phyloP scores from a whole-genome alignment of 306 rosid genomes.

The Prunus dulcis region DNA sequence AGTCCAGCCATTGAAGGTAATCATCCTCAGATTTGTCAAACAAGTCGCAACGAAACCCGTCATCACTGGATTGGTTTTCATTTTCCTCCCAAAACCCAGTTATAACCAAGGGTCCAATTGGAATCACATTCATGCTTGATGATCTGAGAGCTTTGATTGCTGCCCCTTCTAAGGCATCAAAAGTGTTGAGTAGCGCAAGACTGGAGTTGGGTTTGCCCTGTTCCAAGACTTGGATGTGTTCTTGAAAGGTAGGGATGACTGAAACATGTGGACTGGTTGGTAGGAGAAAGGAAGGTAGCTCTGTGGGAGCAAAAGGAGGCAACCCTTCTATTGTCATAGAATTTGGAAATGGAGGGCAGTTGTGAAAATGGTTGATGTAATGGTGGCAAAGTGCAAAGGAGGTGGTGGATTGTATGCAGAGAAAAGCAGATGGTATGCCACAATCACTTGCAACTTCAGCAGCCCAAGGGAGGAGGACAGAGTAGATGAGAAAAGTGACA shows the following conservation, averaged over 20 bases:
- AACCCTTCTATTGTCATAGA: background rate
- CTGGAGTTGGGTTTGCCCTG: background rate
- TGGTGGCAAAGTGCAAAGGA: constrained; percentile 11
- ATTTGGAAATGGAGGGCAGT: background rate
- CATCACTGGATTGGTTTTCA: constrained; percentile 23
- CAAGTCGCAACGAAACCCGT: constrained; percentile 40
- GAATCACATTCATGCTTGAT: constrained; percentile 4
- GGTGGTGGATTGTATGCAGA: constrained; percentile 14
- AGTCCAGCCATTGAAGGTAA: constrained; percentile 50
- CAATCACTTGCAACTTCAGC: constrained; percentile 16
- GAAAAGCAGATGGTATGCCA: constrained; percentile 20
- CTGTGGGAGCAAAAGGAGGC: constrained; percentile 5
- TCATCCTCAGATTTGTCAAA: background rate
- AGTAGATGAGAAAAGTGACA: constrained; percentile 22
- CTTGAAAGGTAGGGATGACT: background rate
- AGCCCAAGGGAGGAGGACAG: constrained; percentile 25
- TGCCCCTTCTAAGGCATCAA: constrained; percentile 26
- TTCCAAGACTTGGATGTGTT: constrained; percentile 12
- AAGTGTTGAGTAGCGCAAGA: constrained; percentile 21
- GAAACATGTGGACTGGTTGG: constrained; percentile 8
- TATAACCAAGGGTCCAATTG: constrained; percentile 65
- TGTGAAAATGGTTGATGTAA: constrained; percentile 5
- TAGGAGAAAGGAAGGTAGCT: constrained; percentile 12
- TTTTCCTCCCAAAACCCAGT: constrained; percentile 35
- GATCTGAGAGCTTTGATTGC: constrained; percentile 14